A percentile compares a stretch with the other conserved stretches of the same genome.
phyloP scores from a whole-genome alignment of 805 yeast species.

The Grigorovia yakushimaensis region DNA sequence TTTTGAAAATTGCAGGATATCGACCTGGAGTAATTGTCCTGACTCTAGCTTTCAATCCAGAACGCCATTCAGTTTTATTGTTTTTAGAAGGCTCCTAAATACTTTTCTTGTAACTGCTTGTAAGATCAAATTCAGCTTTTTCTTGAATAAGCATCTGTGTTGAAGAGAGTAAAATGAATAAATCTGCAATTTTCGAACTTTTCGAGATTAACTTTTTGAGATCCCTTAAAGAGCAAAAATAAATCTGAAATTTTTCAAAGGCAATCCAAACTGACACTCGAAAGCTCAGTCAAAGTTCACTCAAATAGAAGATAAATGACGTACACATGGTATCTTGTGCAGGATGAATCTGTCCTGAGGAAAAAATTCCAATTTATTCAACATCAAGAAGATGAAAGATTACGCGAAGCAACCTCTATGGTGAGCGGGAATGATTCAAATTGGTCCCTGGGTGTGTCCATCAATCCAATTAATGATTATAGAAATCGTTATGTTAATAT shows the following conservation, averaged over 20 bases:
- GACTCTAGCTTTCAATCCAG: too few relatives aligned
- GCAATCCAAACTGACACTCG: background rate
- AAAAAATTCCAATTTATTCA: conserved; percentile 29
- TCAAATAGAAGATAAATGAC: background rate
- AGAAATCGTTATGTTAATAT: conserved; percentile 56
- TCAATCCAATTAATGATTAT: conserved; percentile 16
- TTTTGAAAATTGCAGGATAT: conserved; percentile 16
- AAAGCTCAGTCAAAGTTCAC: background rate
- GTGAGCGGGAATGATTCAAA: conserved; percentile 15
- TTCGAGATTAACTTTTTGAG: too few relatives aligned
- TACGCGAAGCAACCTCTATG: conserved; percentile 28
- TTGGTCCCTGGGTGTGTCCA: conserved; percentile 26
- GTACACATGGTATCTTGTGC: conserved; percentile 23
- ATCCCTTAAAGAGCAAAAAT: too few relatives aligned
- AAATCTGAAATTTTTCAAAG: background rate
- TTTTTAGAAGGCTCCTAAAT: too few relatives aligned
- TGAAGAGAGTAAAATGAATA: too few relatives aligned
- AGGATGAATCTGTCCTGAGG: conserved; percentile 16
- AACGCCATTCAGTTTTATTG: too few relatives aligned
- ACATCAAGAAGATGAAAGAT: conserved; percentile 29
- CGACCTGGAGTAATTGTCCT: background rate
- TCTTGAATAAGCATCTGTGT: too few relatives aligned
- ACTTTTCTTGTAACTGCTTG: too few relatives aligned
- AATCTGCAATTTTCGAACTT: too few relatives aligned
- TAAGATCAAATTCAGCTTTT: too few relatives aligned